Conservation (phyloP, 2,329 filamentous ascomycete genomes). For the Xylariaceae sp. region DNA sequence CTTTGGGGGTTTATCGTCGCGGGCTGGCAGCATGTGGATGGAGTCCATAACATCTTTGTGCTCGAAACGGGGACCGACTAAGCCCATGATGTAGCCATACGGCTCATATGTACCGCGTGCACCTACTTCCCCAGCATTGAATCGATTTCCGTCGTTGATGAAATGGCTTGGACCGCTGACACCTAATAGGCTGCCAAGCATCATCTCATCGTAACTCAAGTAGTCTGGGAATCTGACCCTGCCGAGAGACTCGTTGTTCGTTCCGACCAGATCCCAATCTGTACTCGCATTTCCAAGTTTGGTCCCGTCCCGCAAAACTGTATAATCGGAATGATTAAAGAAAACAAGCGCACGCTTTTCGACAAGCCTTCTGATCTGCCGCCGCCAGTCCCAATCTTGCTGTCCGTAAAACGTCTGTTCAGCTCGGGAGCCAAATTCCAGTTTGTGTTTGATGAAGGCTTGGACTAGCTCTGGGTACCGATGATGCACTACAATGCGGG, state of each 20-base stretch:
- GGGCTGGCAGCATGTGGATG: slow-evolving; percentile 8
- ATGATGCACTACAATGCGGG: slow-evolving; percentile 26
- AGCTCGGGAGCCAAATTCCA: slow-evolving; percentile 16
- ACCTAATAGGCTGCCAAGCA: slow-evolving; percentile 30
- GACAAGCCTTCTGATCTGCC: slow-evolving; percentile 24
- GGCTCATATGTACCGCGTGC: slow-evolving; percentile 20
- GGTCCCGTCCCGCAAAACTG: slow-evolving; percentile 19
- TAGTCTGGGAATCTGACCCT: slow-evolving; percentile 22
- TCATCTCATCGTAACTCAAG: slow-evolving; percentile 34
- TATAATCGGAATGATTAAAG: slow-evolving; percentile 19
- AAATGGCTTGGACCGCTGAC: slow-evolving; percentile 30
- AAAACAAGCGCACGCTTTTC: slow-evolving; percentile 26
- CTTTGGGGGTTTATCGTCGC: neutral
- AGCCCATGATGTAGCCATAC: slow-evolving; percentile 29
- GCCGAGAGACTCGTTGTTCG: slow-evolving; percentile 16
- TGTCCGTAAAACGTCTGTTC: slow-evolving; percentile 22
- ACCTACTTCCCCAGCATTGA: slow-evolving; percentile 15
- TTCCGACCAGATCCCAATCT: slow-evolving; percentile 29
- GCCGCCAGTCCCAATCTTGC: slow-evolving; percentile 19
- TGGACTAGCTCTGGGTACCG: slow-evolving; percentile 24
- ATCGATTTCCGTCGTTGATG: slow-evolving; percentile 28
- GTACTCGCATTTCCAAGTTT: neutral
- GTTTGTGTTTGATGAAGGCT: slow-evolving; percentile 27
- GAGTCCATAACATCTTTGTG: slow-evolving; percentile 28
- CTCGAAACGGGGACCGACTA: slow-evolving; percentile 33